Conservation (phyloP, 768 basidiomycete genomes). For the Lactarius akahatsu region DNA sequence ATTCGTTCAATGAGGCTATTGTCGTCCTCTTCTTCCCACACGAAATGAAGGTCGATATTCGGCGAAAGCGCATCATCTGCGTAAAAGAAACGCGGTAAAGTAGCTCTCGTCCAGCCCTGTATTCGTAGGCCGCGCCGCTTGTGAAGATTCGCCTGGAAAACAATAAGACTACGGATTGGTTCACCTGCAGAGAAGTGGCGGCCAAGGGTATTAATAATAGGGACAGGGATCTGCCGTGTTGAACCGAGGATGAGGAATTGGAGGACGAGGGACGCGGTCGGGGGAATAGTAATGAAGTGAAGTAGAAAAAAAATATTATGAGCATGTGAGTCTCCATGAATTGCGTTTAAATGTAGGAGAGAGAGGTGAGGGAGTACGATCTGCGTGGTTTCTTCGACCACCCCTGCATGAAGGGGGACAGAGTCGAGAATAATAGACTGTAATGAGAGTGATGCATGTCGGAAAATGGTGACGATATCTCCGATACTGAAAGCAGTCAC, state of each 20-base stretch:
- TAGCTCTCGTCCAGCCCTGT: slow-evolving; percentile 19
- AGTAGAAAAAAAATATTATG: slow-evolving; percentile 25
- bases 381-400: slow-evolving; percentile 13
- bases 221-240: slow-evolving; percentile 23
- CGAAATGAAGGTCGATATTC: slow-evolving; percentile 25
- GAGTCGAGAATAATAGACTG: slow-evolving; percentile 23
- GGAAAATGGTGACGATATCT: slow-evolving; percentile 18
- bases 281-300: slow-evolving; percentile 19
- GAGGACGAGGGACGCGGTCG: slow-evolving; percentile 16
- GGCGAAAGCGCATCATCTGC: slow-evolving; percentile 16
- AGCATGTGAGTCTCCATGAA: slow-evolving; percentile 21
- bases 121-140: slow-evolving; percentile 24
- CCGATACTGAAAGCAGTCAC: slow-evolving; percentile 23
- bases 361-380: slow-evolving; percentile 22
- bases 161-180: slow-evolving; percentile 22
- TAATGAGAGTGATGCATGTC: slow-evolving; percentile 20
- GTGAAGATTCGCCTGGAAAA: slow-evolving; percentile 14
- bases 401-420: slow-evolving; percentile 21
- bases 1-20: slow-evolving; percentile 19
- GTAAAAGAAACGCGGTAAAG: slow-evolving; percentile 23
- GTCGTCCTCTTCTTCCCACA: slow-evolving; percentile 26
- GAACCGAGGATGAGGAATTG: slow-evolving; percentile 25
- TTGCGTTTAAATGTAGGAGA: slow-evolving; percentile 19
- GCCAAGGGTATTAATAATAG: slow-evolving; percentile 18
- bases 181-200: slow-evolving; percentile 23